phyloP scores from a whole-genome alignment of 2,329 filamentous ascomycete genomes.

The Aspergillus quadricinctus region DNA sequence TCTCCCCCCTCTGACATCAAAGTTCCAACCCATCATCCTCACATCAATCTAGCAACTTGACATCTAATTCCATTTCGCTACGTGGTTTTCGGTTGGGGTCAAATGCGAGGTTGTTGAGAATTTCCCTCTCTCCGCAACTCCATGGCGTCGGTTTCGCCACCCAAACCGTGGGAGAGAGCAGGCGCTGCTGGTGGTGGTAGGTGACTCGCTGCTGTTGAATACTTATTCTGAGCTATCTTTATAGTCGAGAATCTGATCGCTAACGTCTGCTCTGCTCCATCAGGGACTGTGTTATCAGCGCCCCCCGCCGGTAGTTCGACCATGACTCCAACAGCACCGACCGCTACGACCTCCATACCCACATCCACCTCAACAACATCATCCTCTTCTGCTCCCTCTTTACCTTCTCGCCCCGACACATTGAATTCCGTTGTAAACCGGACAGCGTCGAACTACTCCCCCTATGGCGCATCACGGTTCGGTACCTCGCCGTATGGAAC shows the following conservation, averaged over 20 bases:
- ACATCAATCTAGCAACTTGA: not conserved
- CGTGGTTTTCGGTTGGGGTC: constrained; percentile 6
- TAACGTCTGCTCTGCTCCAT: not conserved
- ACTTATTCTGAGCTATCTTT: constrained; percentile 4
- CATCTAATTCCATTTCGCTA: not conserved
- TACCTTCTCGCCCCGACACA: constrained; percentile 77
- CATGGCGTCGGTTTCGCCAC: constrained; percentile 70
- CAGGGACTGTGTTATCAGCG: constrained; percentile 26
- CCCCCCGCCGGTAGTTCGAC: constrained; percentile 20
- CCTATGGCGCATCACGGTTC: constrained; percentile 54
- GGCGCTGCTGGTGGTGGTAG: constrained; percentile 56
- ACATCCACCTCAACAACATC: constrained; percentile 30
- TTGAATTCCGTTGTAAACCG: constrained; percentile 78
- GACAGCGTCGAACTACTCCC: constrained; percentile 78
- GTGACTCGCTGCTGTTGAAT: constrained; percentile 21
- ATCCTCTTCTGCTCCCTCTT: constrained; percentile 54
- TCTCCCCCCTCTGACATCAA: constrained; percentile 4
- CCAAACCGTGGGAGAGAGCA: constrained; percentile 93
- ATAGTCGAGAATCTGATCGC: not conserved
- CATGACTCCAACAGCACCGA: constrained; percentile 34
- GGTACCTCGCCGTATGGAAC: constrained; percentile 47
- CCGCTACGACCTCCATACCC: constrained; percentile 40
- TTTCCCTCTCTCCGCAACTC: constrained; percentile 16
- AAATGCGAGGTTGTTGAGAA: constrained; percentile 28
- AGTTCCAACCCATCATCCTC: not conserved